Evolutionary conservation across 345 rosid genomes (phyloP), one percentile per base, ranked within the genome.

Genomic region (Trapa incisa): DNA sequence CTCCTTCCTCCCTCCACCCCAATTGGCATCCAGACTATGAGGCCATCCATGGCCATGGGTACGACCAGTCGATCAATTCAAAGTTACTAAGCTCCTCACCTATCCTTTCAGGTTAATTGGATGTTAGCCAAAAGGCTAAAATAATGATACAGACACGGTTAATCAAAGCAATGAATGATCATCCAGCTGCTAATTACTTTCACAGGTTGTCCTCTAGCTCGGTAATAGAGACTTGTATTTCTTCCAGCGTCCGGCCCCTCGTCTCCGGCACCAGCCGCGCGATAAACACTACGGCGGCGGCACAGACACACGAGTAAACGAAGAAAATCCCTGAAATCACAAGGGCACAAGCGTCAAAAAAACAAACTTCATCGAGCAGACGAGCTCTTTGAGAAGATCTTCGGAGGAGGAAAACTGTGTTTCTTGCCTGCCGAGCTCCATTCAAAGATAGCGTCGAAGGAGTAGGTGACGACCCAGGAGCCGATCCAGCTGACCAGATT

Each of bases 221-320:
- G 41, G 73, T 57, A 39, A 83, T 52, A 1, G 83, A 79, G 37
- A 80, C 75, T 72, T 83, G 88, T 74, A 85, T 68, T 68, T 85
- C 89, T 80, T 85, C 89, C 22, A 85, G 70, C n/a, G 93, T 80
- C 53, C 61, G 75, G 29, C 83, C 88, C 71, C 80, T 83, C 8
- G 89, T 87, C 81, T 87, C 90, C 1, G 87, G 87, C 14, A 85
- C 85, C 61, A 81, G 17, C 70, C 69, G 74, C 60, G 78, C 76
- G 1, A 77, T 69, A 64, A 83, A 87, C 36, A 76, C 2, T 32
- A 81, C 61, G 4, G 84, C 61, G 38, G 57, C 37, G 11, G 68
- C 80, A 41, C 76, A 75, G 1, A 78, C 37, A 53, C 56, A 72
- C 4, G 77, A 73, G 39, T 76, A 83, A n/a, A 83, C 45, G 72